A percentile compares a stretch with the other conserved stretches of the same genome.
These are phyloP conservation scores for Xylariaceae sp. DNA, from an alignment of 2,329 filamentous ascomycete species.

Conservation along the genomic window DNA sequence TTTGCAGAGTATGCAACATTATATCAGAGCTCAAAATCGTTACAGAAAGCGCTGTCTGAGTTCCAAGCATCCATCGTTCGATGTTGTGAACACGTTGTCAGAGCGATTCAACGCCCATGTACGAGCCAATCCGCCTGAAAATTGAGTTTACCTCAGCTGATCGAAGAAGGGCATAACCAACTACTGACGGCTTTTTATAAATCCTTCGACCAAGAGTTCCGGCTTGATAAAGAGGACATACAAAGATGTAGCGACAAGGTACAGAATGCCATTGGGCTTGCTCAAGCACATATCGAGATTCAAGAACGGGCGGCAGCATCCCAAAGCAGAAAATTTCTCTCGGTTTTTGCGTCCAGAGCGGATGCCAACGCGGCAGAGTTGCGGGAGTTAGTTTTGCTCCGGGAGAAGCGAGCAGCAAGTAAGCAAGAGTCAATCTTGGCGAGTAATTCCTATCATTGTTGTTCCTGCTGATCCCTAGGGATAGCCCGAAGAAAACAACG, in stretches of 20 bases:
- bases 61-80: constrained; percentile 35
- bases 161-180: constrained; percentile 19
- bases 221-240: constrained; percentile 21
- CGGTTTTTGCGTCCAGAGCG: not conserved
- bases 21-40: constrained; percentile 31
- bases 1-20: constrained; percentile 36
- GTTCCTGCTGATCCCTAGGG: too few relatives aligned
- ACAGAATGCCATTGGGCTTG: constrained; percentile 22
- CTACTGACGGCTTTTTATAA: constrained; percentile 18
- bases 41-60: constrained; percentile 32
- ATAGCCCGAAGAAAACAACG: constrained; percentile 17
- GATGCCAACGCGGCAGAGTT: not conserved
- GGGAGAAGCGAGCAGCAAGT: not conserved
- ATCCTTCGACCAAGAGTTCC: constrained; percentile 31
- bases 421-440: too few relatives aligned
- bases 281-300: constrained; percentile 22
- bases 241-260: constrained; percentile 19
- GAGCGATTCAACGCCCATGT: constrained; percentile 27
- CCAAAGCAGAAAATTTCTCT: not conserved
- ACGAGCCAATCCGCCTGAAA: constrained; percentile 4
- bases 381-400: not conserved
- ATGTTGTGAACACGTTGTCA: constrained; percentile 33
- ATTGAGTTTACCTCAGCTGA: not conserved
- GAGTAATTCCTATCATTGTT: too few relatives aligned
- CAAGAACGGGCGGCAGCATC: constrained; percentile 12